Base-by-base conservation (phyloP, 768 basidiomycete species). In the Antrodiella citrinella region DNA sequence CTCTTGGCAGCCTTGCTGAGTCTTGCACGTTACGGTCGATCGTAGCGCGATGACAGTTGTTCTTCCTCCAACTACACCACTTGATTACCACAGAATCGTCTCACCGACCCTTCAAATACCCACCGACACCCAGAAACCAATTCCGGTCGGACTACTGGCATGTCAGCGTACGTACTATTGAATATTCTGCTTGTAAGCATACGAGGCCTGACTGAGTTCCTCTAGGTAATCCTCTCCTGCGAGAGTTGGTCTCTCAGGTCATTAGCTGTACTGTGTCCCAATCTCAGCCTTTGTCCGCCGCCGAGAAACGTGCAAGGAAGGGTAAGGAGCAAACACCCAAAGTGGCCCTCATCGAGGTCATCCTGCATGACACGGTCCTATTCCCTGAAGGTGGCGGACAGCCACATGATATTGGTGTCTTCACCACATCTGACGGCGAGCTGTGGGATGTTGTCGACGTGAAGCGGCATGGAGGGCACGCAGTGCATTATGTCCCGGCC, bases 301-400 rank as follows among this genome's bases (percentile, higher is more conserved):
- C 52, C 62, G 66, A 11, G 68, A 62, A 54, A 51, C 61, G 48
- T 58, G 66, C 70, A 60, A 82, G 80, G 68, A 76, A 78, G 48
- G 65, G 66, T 47, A 84, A 82, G 60, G 70, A 77, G 7, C n/a
- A 74, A 13, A 60, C 75, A 21, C 73, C 77, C 13, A 60, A 66
- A n/a, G 66, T 65, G 26, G 73, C 80, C 2, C 65, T 82, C 15
- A 72, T 86, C 44, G 82, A 87, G 57, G 68, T 91, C 5, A 71
- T 82, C 46, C 67, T 89, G 42, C 81, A 84, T 47, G 89, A 91
- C 60, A 89, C 86, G 0, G 74, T 86, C 11, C 75, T 89, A 44
- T 91, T 90, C 62, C 88, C 89, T 0, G 87, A 90, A 65, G 88
- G 86, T 7, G 81, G 88, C 10, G 90, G 90, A 0, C 89, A 91